Conservation (phyloP, 2,329 filamentous ascomycete species). For the Cladosporium sp. region DNA sequence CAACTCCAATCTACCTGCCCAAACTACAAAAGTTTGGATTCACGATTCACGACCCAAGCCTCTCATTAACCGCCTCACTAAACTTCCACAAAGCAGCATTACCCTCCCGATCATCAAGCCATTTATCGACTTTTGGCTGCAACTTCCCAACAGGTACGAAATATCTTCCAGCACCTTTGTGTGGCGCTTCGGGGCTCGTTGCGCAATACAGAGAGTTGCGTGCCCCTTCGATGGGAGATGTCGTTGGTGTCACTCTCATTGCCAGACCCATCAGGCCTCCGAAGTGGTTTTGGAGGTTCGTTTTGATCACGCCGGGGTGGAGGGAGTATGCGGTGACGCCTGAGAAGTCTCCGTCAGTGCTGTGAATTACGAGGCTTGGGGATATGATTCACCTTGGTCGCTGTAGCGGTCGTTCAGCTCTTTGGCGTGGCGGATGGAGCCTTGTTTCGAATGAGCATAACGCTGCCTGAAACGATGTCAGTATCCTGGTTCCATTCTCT, state of each 20-base stretch:
- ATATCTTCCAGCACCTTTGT: background rate
- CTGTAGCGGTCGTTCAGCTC: conserved; percentile 10
- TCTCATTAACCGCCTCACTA: background rate
- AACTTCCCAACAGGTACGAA: background rate
- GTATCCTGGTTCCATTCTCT: too few relatives aligned
- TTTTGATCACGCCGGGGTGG: conserved; percentile 1
- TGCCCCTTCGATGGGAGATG: background rate
- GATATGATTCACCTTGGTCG: conserved; percentile 1
- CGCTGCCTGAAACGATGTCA: background rate
- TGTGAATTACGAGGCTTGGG: too few relatives aligned
- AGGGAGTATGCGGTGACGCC: conserved; percentile 3
- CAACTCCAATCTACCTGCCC: too few relatives aligned
- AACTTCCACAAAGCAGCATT: background rate
- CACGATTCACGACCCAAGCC: too few relatives aligned
- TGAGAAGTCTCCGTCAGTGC: background rate
- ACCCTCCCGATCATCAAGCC: background rate
- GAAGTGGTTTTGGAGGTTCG: background rate
- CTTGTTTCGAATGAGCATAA: conserved; percentile 9
- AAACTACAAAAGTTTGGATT: too few relatives aligned
- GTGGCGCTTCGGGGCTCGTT: conserved; percentile 3
- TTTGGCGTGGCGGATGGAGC: conserved; percentile 4
- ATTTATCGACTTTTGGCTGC: background rate
- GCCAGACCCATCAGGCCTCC: background rate
- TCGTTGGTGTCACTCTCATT: background rate
- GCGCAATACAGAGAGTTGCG: conserved; percentile 1